Conservation (phyloP, 108 stramenopile genomes). For the Cyclotella cryptica region DNA sequence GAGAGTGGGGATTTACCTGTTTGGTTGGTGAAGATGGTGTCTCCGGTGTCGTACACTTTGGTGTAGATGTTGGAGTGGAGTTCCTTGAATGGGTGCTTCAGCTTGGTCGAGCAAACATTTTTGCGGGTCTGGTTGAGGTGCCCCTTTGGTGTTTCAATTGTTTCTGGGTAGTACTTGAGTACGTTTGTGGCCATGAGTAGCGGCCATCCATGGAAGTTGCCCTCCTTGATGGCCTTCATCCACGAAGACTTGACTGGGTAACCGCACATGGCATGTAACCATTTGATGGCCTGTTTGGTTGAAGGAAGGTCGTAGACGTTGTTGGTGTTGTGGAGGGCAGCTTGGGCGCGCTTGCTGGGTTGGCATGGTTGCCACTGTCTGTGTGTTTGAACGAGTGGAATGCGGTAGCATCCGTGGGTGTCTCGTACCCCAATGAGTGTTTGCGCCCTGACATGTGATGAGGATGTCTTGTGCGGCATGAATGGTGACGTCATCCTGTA, state of each 20-base stretch:
- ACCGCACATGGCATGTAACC: background rate
- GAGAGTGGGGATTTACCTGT: background rate
- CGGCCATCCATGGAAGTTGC: slow-evolving; percentile 3
- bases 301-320: too few relatives aligned
- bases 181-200: background rate
- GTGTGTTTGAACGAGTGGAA: too few relatives aligned
- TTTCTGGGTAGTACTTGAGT: slow-evolving; percentile 1
- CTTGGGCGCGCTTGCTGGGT: too few relatives aligned
- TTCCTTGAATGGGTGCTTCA: background rate
- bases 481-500: too few relatives aligned
- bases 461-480: too few relatives aligned
- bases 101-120: background rate
- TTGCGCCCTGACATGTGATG: too few relatives aligned
- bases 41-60: background rate
- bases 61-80: background rate
- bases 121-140: background rate
- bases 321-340: too few relatives aligned
- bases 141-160: background rate
- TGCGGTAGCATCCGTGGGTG: too few relatives aligned
- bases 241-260: background rate
- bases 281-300: too few relatives aligned
- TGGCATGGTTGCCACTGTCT: too few relatives aligned
- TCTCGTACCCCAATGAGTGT: too few relatives aligned
- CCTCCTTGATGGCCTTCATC: too few relatives aligned
- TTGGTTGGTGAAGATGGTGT: background rate